phyloP scores from a whole-genome alignment of 371 early-diverging fungal species.

The Capillidium heterosporum region DNA sequence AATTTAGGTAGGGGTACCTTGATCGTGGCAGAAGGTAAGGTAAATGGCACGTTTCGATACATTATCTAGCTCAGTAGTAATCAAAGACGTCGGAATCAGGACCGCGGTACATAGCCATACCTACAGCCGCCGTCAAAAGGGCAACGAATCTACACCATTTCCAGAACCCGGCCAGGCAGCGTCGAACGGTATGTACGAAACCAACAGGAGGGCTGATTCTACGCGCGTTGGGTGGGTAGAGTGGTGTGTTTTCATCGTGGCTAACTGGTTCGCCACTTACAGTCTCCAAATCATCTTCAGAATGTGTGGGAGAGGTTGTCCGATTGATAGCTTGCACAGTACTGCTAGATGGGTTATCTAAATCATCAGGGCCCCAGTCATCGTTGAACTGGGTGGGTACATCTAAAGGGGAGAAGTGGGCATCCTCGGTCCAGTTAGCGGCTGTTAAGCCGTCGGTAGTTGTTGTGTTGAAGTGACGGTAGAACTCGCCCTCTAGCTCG shows the following conservation, averaged over 20 bases:
- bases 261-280: background rate
- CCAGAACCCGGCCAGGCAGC: background rate
- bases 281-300: background rate
- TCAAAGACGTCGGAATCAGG: constrained; percentile 3
- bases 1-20: no score
- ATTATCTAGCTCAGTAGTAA: no score
- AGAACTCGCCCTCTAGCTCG: constrained; percentile 2
- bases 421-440: background rate
- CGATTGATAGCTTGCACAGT: background rate
- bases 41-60: no score
- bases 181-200: background rate
- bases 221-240: background rate
- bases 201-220: background rate
- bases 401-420: background rate
- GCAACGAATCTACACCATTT: constrained; percentile 4
- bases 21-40: no score
- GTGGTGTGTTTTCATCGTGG: background rate
- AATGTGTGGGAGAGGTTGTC: no score
- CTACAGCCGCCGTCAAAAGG: background rate
- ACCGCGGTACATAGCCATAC: constrained; percentile 1
- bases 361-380: background rate
- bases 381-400: background rate
- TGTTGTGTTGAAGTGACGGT: background rate
- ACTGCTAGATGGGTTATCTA: background rate
- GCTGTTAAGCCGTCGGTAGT: no score